Base-by-base conservation (phyloP, 176 grass and related monocot genomes). In the sorghum (Sorghum bicolor) region DNA sequence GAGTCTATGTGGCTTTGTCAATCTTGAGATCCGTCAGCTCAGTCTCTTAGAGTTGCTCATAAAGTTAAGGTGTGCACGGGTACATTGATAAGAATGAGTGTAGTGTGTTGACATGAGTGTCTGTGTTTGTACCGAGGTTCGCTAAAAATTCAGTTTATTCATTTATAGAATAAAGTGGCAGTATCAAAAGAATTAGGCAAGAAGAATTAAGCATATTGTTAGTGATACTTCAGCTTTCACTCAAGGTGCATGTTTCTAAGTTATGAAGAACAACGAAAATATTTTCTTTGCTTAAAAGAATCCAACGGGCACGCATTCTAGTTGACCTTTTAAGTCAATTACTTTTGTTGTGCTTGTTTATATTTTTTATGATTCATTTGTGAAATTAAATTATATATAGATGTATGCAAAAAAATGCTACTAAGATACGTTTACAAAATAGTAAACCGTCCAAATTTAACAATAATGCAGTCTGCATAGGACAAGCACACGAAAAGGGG, bases 201-300 rank as follows among this genome's bases (percentile, higher is more conserved):
- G 24, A 36, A 32, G 17, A 81, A 64, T 63, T 70, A 63, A 85
- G 52, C 62, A 83, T 88, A 16, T 80, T 3, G 22, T 29, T 63
- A 41, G 34, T 76, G 40, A 2, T 20, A 76, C 52, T 37, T 80
- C 17, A 52, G 34, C 40, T 53, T 81, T 81, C 25, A 45, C 64
- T 14, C 26, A 76, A 38, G 22, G 17, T 81, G 39, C 6, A 70
- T n/a, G 62, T 69, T 63, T 48, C 47, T 60, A 9, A 33, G 5
- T 19, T 45, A 62, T 17, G 1, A 14, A 47, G 28, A 60, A 37
- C 1, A 15, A 61, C 6, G n/a, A 16, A 57, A 66, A 1, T 22
- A 17, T 5, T 2, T 41, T 0, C 2, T 25, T 84, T 24, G 2
- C 10, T 64, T 62, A 13, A 1, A 32, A 17, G n/a, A 63, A 32